phyloP scores from a whole-genome alignment of 345 rosid species.

The Abelmoschus esculentus region DNA sequence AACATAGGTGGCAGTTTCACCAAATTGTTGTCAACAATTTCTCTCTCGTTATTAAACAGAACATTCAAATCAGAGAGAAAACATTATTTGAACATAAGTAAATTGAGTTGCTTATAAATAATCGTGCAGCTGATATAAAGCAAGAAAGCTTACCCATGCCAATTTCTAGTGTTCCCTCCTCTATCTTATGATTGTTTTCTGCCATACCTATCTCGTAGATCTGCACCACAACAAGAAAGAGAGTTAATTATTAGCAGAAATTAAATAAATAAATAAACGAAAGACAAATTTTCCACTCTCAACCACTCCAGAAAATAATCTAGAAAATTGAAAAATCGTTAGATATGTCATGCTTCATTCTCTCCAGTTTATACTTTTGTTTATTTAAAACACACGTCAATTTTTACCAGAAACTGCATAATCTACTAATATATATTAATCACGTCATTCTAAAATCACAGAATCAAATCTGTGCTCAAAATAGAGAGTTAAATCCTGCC shows the following conservation, averaged over 20 bases:
- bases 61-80: neutral
- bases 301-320: too few relatives aligned
- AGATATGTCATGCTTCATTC: too few relatives aligned
- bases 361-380: too few relatives aligned
- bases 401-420: too few relatives aligned
- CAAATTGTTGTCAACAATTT: too few relatives aligned
- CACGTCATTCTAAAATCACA: neutral
- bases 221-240: neutral
- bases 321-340: too few relatives aligned
- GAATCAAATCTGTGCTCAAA: neutral
- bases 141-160: constrained; percentile 65
- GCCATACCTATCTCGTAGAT: constrained; percentile 35
- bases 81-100: neutral
- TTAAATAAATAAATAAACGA: too few relatives aligned
- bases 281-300: too few relatives aligned
- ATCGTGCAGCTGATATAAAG: neutral
- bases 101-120: neutral
- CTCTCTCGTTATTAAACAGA: neutral
- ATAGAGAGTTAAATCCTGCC: neutral
- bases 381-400: too few relatives aligned
- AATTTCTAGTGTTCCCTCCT: constrained; percentile 69
- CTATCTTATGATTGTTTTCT: constrained; percentile 35
- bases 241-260: too few relatives aligned
- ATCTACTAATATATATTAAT: neutral
- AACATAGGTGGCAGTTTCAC: too few relatives aligned